phyloP scores from a whole-genome alignment of 371 early-diverging fungal genomes.

The Sporodiniella umbellata region DNA sequence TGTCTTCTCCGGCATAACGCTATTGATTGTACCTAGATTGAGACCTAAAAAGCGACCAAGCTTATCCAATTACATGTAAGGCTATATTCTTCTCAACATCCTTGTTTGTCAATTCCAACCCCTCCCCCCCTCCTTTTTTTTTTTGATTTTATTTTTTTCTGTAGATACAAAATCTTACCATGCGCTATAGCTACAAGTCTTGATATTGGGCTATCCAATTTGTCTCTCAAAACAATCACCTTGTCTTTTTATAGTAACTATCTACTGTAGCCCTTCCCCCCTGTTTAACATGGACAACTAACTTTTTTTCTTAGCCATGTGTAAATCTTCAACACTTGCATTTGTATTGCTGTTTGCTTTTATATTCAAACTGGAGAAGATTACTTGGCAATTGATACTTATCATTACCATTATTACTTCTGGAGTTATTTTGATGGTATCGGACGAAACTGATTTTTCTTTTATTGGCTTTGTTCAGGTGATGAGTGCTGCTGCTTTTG shows the following conservation, averaged over 20 bases:
- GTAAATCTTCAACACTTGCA: conserved; percentile 86
- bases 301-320: conserved; percentile 67
- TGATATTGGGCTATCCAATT: conserved; percentile 89
- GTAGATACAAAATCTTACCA: conserved; percentile 69
- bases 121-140: too few relatives aligned
- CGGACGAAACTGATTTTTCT: conserved; percentile 75
- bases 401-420: conserved; percentile 75
- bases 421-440: conserved; percentile 87
- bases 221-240: conserved; percentile 79
- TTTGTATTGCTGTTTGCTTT: conserved; percentile 90
- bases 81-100: too few relatives aligned
- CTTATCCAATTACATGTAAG: conserved; percentile 57
- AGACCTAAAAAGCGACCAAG: conserved; percentile 54
- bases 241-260: conserved; percentile 82
- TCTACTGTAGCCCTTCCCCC: too few relatives aligned
- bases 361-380: conserved; percentile 77
- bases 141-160: too few relatives aligned
- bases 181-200: conserved; percentile 86
- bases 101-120: too few relatives aligned
- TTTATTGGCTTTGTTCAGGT: conserved; percentile 61
- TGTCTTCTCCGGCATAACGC: conserved; percentile 49
- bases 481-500: conserved; percentile 76
- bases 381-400: conserved; percentile 61
- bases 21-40: conserved; percentile 52
- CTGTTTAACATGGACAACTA: too few relatives aligned